Percentiles rank a stretch among this genome's conserved stretches.
These are phyloP conservation scores for Beta corolliflora DNA, from an alignment of 179 eudicot species.

Conservation along the genomic window DNA sequence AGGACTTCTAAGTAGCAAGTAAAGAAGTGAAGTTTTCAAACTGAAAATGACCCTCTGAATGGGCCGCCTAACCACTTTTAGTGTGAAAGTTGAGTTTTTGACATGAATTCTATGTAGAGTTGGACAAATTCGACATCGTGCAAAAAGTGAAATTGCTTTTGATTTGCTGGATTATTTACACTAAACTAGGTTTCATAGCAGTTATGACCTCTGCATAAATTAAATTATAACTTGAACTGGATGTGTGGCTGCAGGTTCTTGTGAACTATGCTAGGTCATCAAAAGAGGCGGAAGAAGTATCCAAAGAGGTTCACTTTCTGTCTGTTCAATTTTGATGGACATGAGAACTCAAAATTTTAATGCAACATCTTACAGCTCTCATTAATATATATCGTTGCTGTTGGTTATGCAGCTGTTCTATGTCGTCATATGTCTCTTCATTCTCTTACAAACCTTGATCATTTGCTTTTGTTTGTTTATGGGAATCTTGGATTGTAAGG, in stretches of 20 bases:
- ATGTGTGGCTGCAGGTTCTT: slow-evolving; percentile 53
- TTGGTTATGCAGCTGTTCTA: not conserved
- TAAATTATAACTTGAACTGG: slow-evolving; percentile 10
- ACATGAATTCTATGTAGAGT: not conserved
- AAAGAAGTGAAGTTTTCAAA: not conserved
- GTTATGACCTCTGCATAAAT: not conserved
- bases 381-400: not conserved
- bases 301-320: slow-evolving; percentile 55
- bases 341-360: not conserved
- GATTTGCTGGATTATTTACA: slow-evolving; percentile 1
- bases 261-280: slow-evolving; percentile 76
- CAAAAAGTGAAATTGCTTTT: not conserved
- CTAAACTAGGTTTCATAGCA: not conserved
- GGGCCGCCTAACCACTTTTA: not conserved
- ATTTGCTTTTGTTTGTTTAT: not conserved
- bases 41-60: not conserved
- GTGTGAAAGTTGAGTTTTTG: not conserved
- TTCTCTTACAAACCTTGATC: not conserved
- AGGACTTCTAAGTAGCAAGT: not conserved
- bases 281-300: slow-evolving; percentile 70
- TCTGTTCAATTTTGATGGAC: not conserved
- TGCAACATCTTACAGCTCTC: not conserved
- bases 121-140: not conserved
- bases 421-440: not conserved
- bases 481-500: too few species aligned